phyloP scores from a whole-genome alignment of 805 yeast species.

The Cyberlindnera petersonii region DNA sequence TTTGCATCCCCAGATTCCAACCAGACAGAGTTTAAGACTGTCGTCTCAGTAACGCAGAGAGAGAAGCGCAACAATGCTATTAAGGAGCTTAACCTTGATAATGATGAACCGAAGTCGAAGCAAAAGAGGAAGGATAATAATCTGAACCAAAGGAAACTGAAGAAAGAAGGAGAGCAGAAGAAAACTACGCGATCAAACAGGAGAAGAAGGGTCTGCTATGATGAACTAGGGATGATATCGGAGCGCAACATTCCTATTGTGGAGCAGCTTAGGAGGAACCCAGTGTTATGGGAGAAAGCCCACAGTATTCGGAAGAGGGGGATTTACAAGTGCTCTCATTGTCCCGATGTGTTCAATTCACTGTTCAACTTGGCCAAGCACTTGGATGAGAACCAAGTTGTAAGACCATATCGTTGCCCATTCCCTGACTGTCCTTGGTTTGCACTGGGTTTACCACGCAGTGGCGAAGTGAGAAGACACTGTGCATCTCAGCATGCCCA shows the following conservation, averaged over 20 bases:
- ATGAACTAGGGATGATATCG: no score
- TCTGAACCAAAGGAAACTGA: background rate
- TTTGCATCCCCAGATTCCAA: background rate
- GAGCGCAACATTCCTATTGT: conserved; percentile 9
- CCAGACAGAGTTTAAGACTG: background rate
- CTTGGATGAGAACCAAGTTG: conserved; percentile 38
- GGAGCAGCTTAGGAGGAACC: conserved; percentile 29
- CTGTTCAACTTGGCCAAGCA: conserved; percentile 39
- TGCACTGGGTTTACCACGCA: conserved; percentile 44
- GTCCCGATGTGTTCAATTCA: conserved; percentile 37
- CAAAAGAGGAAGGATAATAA: background rate
- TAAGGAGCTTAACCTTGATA: background rate
- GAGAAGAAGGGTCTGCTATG: background rate
- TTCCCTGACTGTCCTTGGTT: conserved; percentile 45
- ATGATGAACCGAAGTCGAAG: background rate
- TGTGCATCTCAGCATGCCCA: conserved; percentile 42
- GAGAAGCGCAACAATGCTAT: background rate
- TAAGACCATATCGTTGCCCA: conserved; percentile 43
- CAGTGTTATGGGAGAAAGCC: conserved; percentile 27
- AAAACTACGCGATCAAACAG: background rate
- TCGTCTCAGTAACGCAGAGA: background rate
- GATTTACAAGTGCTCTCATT: conserved; percentile 44
- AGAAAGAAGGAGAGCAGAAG: background rate
- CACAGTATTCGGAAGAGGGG: conserved; percentile 38
- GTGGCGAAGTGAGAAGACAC: conserved; percentile 47